Conservation (phyloP, 2,329 filamentous ascomycete species). For the Dendryphion nanum region DNA sequence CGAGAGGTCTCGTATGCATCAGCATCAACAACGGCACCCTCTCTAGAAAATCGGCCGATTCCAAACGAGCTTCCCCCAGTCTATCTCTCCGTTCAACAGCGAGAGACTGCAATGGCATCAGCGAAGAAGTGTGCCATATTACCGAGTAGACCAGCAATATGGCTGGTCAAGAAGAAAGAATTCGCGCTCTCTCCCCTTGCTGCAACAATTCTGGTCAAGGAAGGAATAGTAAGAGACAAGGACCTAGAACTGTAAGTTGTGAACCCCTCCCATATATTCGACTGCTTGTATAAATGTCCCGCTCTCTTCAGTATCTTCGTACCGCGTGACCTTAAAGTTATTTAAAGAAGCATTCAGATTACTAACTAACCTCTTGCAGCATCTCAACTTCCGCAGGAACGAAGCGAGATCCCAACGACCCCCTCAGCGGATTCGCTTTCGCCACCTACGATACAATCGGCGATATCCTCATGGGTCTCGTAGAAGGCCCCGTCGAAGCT, state of each 20-base stretch:
- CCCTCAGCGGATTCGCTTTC: constrained; percentile 17
- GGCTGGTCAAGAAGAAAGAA: constrained; percentile 24
- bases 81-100: constrained; percentile 12
- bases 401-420: constrained; percentile 23
- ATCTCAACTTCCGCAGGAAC: constrained; percentile 13
- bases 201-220: constrained; percentile 25
- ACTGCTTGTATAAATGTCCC: no score
- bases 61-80: constrained; percentile 6
- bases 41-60: not conserved
- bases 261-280: no score
- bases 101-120: constrained; percentile 8
- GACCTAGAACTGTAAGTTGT: constrained; percentile 28
- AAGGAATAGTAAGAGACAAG: constrained; percentile 19
- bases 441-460: constrained; percentile 21
- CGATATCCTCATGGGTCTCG: constrained; percentile 19
- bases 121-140: constrained; percentile 21
- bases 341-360: no score
- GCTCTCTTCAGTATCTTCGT: no score
- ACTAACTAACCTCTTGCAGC: no score
- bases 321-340: no score
- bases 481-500: constrained; percentile 20
- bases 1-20: no score
- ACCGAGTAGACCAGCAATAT: constrained; percentile 23
- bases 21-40: not conserved
- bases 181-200: constrained; percentile 25